Evolutionary conservation across 805 yeast genomes (phyloP).

Genomic region (Wickerhamiella sergipiensis): DNA sequence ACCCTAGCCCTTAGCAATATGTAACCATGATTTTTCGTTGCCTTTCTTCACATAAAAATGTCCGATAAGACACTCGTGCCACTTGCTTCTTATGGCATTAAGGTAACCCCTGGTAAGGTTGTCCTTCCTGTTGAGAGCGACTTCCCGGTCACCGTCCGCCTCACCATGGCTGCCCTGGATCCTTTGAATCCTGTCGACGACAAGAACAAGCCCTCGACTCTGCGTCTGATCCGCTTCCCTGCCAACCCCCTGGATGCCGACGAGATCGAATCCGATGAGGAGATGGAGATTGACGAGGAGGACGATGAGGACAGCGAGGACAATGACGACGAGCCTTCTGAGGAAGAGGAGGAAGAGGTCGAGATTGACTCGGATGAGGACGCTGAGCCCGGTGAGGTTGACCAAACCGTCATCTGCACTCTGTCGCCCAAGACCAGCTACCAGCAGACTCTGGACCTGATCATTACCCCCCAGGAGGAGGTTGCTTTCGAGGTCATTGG

Average conservation of each 20-base stretch:
- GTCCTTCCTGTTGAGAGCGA: conserved; percentile 76
- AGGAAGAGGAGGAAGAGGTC: conserved; percentile 42
- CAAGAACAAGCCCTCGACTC: conserved; percentile 59
- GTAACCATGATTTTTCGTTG: background rate
- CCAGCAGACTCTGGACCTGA: conserved; percentile 85
- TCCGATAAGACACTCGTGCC: conserved; percentile 40
- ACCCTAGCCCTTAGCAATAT: background rate
- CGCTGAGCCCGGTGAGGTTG: conserved; percentile 35
- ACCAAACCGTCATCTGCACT: conserved; percentile 82
- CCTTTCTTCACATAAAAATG: background rate
- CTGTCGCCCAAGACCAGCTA: conserved; percentile 63
- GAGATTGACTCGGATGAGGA: conserved; percentile 20
- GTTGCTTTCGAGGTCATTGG: conserved; percentile 91
- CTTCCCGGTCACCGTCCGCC: conserved; percentile 76
- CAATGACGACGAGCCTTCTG: conserved; percentile 32
- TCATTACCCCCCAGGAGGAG: conserved; percentile 87
- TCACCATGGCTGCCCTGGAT: conserved; percentile 92
- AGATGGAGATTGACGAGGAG: conserved; percentile 27
- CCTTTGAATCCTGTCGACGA: conserved; percentile 58
- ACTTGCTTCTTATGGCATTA: conserved; percentile 73
- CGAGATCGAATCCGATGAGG: conserved; percentile 17
- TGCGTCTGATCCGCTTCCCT: conserved; percentile 48
- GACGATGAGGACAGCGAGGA: conserved; percentile 39
- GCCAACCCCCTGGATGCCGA: conserved; percentile 24
- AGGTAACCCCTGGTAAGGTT: conserved; percentile 76